A percentile compares a stretch with the other conserved stretches of the same genome.
Evolutionary conservation across 768 basidiomycete species (phyloP).

Genomic region (Tephrocybe sp.): DNA sequence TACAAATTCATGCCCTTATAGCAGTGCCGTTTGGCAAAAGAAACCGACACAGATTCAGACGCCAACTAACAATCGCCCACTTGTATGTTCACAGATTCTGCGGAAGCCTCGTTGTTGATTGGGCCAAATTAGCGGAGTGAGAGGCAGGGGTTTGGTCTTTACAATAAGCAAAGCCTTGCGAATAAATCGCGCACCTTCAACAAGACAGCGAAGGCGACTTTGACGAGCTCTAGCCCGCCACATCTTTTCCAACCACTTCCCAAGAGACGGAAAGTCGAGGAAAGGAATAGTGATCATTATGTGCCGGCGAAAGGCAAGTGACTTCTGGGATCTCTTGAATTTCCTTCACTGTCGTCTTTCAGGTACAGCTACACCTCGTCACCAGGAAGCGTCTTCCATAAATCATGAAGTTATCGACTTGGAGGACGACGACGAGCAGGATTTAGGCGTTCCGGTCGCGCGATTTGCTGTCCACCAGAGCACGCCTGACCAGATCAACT

Average conservation of each 20-base stretch:
- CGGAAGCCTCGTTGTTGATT: not conserved
- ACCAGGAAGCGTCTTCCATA: not conserved
- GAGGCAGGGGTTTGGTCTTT: not conserved
- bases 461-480: not conserved
- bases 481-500: conserved; percentile 10
- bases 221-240: not conserved
- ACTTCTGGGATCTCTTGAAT: not conserved
- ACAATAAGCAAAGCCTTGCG: not conserved
- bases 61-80: conserved; percentile 1
- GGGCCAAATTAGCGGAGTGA: conserved; percentile 1
- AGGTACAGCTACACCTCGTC: not conserved
- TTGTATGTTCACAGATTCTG: not conserved
- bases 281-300: no score
- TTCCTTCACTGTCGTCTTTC: not conserved
- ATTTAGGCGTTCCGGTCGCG: not conserved
- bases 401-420: not conserved
- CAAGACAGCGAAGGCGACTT: not conserved
- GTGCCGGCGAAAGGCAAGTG: conserved; percentile 1
- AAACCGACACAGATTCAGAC: not conserved
- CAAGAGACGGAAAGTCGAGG: conserved; percentile 1
- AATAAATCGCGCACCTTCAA: not conserved
- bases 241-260: not conserved
- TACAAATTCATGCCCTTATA: not conserved
- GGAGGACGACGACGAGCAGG: conserved; percentile 11
- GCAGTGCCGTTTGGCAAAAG: conserved; percentile 8